Evolutionary conservation across 169 alveolate species (phyloP), one percentile per base, ranked within the genome.

Genomic region (Toxoplasma gondii): DNA sequence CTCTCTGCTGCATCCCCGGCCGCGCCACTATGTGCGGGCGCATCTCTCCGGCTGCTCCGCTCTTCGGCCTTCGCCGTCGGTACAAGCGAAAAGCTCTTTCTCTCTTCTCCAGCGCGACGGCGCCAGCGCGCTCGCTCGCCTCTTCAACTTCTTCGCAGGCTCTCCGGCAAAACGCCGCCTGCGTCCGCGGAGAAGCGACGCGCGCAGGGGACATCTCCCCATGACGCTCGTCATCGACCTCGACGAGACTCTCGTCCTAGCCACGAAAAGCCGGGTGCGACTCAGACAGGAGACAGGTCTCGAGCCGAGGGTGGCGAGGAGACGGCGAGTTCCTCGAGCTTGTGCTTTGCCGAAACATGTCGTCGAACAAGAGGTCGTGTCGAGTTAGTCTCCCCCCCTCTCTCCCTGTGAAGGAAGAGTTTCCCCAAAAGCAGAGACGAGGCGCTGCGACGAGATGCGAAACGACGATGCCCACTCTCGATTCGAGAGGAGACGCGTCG

Each of bases 191-290:
- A 7, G 86, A 36, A n/a, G 86, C 2, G 86, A 78, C 45, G 39
- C 86, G 86, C 39, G 86, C 39, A 78, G 86, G 86, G 45, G 86
- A 19, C 44, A 78, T 49, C 92, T 84, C 38, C 95, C 95, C 36
- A 81, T 83, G 92, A 86, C 95, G 39, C 95, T 93, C 92, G 95
- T 84, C 38, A 41, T 93, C 17, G 95, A 93, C 58, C 91, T 93
- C 67, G 95, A 93, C 41, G 93, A 93, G 49, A 93, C 95, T 17
- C 95, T 93, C 27, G 70, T 93, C 44, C 58, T 91, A 4, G 88
- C 94, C 44, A 83, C 90, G 31, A 24, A 39, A 39, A 29, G 31
- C 34, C 29, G 74, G 83, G 94, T 83, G 41, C 0, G 29, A 29
- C 58, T 38, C 64, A 45, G 38, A n/a, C 69, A 45, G 34, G 17